Evolutionary conservation across 257 asterid species (phyloP).

Genomic region (Verbena officinalis): DNA sequence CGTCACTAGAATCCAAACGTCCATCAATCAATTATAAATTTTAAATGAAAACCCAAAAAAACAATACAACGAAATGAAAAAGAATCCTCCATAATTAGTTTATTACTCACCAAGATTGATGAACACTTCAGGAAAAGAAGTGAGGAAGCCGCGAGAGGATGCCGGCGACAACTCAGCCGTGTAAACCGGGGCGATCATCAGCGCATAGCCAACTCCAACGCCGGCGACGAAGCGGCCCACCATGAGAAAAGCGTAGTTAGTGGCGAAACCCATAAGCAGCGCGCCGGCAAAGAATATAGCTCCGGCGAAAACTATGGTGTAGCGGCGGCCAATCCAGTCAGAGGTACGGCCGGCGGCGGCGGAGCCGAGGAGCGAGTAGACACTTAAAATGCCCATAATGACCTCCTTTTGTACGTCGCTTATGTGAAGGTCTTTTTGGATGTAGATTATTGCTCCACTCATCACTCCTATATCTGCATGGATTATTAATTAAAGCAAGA

Average conservation of each 20-base stretch:
- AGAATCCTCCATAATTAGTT: no score
- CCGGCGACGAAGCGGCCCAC: slow-evolving; percentile 79
- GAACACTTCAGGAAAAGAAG: slow-evolving; percentile 82
- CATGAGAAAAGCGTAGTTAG: slow-evolving; percentile 71
- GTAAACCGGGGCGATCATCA: slow-evolving; percentile 83
- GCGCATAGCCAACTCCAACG: slow-evolving; percentile 74
- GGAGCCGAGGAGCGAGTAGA: slow-evolving; percentile 65
- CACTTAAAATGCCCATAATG: slow-evolving; percentile 56
- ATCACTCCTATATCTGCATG: slow-evolving; percentile 76
- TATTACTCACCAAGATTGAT: slow-evolving; percentile 53
- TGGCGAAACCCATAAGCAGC: slow-evolving; percentile 74
- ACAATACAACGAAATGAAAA: no score
- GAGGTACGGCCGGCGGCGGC: slow-evolving; percentile 81
- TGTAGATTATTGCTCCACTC: slow-evolving; percentile 73
- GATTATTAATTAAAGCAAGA: neutral
- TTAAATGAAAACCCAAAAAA: no score
- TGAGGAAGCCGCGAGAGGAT: slow-evolving; percentile 74
- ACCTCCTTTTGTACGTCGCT: slow-evolving; percentile 46
- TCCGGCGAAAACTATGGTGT: slow-evolving; percentile 67
- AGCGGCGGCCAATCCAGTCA: slow-evolving; percentile 74
- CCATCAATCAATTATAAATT: neutral
- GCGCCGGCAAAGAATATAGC: slow-evolving; percentile 70
- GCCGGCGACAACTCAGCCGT: slow-evolving; percentile 86
- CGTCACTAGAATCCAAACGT: slow-evolving; percentile 2
- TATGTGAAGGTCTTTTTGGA: slow-evolving; percentile 40